Conservation (phyloP, 441 rosid species). For the Brassica hybrid region DNA sequence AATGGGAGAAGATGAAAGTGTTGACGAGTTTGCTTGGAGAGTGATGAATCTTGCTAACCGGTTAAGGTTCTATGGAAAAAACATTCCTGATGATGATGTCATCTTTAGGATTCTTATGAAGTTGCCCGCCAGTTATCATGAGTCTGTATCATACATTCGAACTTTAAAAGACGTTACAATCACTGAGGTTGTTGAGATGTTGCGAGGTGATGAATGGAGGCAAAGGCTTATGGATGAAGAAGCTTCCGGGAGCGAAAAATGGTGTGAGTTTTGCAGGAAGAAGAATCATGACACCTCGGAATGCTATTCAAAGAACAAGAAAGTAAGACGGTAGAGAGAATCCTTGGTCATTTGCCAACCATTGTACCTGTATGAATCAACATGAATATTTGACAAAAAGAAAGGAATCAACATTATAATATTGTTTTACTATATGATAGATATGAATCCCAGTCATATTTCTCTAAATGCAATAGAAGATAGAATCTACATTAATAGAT, state of each 20-base stretch:
- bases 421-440: not conserved
- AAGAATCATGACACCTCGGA: not conserved
- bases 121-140: not conserved
- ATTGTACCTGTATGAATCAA: slow-evolving; percentile 19
- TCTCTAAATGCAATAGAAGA: not conserved
- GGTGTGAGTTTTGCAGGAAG: not conserved
- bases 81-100: slow-evolving; percentile 7
- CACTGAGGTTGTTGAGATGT: slow-evolving; percentile 7
- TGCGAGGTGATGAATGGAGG: slow-evolving; percentile 2
- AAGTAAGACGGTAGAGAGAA: not conserved
- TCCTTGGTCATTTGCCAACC: slow-evolving; percentile 7
- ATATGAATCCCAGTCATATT: slow-evolving; percentile 21
- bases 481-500: slow-evolving; percentile 5
- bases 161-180: not conserved
- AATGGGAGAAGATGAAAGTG: slow-evolving; percentile 1
- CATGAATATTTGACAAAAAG: not conserved
- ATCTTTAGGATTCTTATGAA: slow-evolving; percentile 4
- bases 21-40: not conserved
- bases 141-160: not conserved
- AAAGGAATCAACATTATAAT: not conserved
- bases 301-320: slow-evolving; percentile 7
- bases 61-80: not conserved
- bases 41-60: not conserved
- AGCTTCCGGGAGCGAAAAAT: not conserved
- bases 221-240: slow-evolving; percentile 1